Evolutionary conservation across 768 basidiomycete genomes (phyloP).

Genomic region (Calvatia gigantea): DNA sequence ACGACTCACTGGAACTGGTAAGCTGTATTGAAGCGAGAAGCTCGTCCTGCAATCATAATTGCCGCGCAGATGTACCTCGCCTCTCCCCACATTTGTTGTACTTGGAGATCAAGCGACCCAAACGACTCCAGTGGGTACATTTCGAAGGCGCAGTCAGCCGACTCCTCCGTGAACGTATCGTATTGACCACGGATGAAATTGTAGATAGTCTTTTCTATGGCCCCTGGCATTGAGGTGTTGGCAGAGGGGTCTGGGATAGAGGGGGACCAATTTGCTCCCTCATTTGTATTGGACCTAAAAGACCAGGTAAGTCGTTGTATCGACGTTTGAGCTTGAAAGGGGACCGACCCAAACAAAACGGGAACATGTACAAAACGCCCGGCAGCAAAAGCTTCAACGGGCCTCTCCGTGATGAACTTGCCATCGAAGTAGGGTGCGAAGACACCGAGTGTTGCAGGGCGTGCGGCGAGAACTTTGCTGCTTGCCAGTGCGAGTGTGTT

Average conservation of each 20-base stretch:
- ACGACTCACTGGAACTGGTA: slow-evolving; percentile 34
- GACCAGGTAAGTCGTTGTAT: not conserved
- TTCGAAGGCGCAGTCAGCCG: slow-evolving; percentile 26
- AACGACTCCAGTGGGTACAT: slow-evolving; percentile 33
- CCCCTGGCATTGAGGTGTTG: slow-evolving; percentile 35
- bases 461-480: slow-evolving; percentile 24
- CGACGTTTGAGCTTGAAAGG: not conserved
- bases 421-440: slow-evolving; percentile 37
- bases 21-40: slow-evolving; percentile 11
- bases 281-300: slow-evolving; percentile 35
- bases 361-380: slow-evolving; percentile 36
- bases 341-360: slow-evolving; percentile 29
- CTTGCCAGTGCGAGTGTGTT: slow-evolving; percentile 16
- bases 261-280: slow-evolving; percentile 39
- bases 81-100: slow-evolving; percentile 44
- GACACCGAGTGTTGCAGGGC: slow-evolving; percentile 30
- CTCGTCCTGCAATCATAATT: slow-evolving; percentile 28
- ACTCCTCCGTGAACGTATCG: slow-evolving; percentile 23
- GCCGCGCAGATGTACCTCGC: slow-evolving; percentile 40
- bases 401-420: slow-evolving; percentile 28
- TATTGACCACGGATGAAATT: slow-evolving; percentile 40
- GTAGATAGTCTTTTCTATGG: slow-evolving; percentile 35
- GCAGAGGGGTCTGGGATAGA: slow-evolving; percentile 29
- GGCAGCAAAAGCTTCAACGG: slow-evolving; percentile 35
- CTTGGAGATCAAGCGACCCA: slow-evolving; percentile 33